Conservation (phyloP, 73 alveolate species). For the Tetrahymena malaccensis region DNA sequence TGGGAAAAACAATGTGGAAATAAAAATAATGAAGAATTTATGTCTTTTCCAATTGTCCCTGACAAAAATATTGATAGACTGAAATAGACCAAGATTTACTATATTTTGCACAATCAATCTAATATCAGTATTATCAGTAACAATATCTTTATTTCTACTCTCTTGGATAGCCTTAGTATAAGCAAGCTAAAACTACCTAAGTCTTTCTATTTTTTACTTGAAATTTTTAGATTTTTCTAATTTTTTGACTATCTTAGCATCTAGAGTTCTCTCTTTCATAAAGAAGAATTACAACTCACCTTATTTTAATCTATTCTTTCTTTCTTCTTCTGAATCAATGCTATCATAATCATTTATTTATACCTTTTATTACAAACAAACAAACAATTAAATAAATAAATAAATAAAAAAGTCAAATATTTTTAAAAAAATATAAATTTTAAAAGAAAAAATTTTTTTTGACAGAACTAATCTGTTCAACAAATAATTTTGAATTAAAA, state of each 20-base stretch:
- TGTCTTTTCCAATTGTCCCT: background rate
- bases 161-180: background rate
- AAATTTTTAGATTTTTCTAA: background rate
- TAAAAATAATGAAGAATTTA: background rate
- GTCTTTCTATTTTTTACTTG: background rate
- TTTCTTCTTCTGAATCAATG: background rate
- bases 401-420: background rate
- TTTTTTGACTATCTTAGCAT: background rate
- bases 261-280: background rate
- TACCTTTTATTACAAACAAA: background rate
- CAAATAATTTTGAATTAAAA: too few species aligned
- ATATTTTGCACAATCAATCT: background rate
- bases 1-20: background rate
- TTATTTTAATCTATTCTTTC: background rate
- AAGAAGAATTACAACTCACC: background rate
- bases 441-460: too few species aligned
- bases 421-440: too few species aligned
- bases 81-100: background rate
- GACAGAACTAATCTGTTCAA: too few species aligned
- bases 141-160: background rate
- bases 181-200: background rate
- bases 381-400: too few species aligned
- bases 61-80: background rate
- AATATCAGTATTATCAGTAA: background rate
- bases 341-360: background rate